A percentile compares a stretch with the other conserved stretches of the same genome.
Conservation (phyloP, 2,329 filamentous ascomycete genomes). For the Paecilomyces dactylethromorphus region DNA sequence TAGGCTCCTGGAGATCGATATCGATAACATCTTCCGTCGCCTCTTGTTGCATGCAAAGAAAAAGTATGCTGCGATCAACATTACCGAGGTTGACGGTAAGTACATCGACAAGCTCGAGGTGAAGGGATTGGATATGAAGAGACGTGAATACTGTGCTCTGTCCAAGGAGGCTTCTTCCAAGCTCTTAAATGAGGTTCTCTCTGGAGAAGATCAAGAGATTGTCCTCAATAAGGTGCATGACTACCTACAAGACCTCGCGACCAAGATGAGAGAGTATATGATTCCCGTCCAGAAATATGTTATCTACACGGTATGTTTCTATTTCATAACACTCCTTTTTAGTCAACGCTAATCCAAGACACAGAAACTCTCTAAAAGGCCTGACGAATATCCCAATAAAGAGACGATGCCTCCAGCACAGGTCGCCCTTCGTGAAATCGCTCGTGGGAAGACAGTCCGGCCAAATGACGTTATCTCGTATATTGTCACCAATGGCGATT, state of each 20-base stretch:
- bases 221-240: constrained; percentile 89
- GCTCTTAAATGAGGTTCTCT: constrained; percentile 89
- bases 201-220: constrained; percentile 82
- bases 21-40: constrained; percentile 93
- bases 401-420: constrained; percentile 96
- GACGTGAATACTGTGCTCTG: constrained; percentile 90
- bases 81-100: constrained; percentile 82
- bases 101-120: constrained; percentile 93
- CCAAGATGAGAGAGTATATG: constrained; percentile 74
- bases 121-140: constrained; percentile 96
- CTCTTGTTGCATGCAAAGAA: constrained; percentile 96
- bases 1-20: constrained; percentile 89
- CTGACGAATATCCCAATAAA: constrained; percentile 87
- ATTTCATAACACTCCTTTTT: neutral
- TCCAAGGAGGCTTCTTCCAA: constrained; percentile 91
- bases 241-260: constrained; percentile 76
- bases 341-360: constrained; percentile 10
- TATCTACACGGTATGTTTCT: constrained; percentile 65
- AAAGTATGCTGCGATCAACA: constrained; percentile 96
- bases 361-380: constrained; percentile 83
- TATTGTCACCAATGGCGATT: constrained; percentile 68
- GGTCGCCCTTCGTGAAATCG: constrained; percentile 81
- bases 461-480: constrained; percentile 96
- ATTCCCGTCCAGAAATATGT: constrained; percentile 84
- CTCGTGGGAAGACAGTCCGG: constrained; percentile 78